Evolutionary conservation across 2,329 filamentous ascomycete genomes (phyloP), one percentile per base, ranked within the genome.

Genomic region (Xylariales sp.): DNA sequence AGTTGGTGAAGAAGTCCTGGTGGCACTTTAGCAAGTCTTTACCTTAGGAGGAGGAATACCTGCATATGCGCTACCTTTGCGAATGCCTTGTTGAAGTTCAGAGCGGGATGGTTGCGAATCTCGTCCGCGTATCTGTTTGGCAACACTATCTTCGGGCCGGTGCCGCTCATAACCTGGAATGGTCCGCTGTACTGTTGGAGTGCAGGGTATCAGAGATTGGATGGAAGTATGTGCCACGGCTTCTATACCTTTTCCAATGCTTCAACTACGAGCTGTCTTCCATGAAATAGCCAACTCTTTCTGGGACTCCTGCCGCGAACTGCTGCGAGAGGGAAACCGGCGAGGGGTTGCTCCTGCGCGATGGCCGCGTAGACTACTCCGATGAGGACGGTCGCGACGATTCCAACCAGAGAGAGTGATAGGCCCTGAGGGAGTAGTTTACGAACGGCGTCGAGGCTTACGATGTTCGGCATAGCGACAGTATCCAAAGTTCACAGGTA

Each of bases 1-100:
- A 62, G 7, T 54, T 48, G 3, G 54, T 40, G 44, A 58, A 56
- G 43, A 62, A 62, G 42, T 63, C 60, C 59, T 62, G n/a, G n/a
- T 9, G 10, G 2, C 22, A 15, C 12, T 37, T 19, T 19, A 31
- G 24, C n/a, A 27, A n/a, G 24, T 27, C n/a, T n/a, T n/a, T 8
- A 27, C 24, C 24, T 27, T 8, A n/a, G 24, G 8, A n/a, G 24
- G 24, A 27, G 24, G 24, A n/a, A n/a, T 8, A 8, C 7, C 24
- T 8, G 7, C 24, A 27, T 27, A 27, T 8, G 8, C 27, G 20
- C 25, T 51, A 64, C 62, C 40, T 56, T 59, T n/a, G 48, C 39
- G 32, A 66, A 62, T 5, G 59, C 57, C 31, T 55, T 57, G 29
- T 56, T 47, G 36, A 65, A 62, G 44, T 56, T 51, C 33, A 65